Evolutionary conservation across 371 early-diverging fungal species (phyloP), one percentile per base, ranked within the genome.

Genomic region (Vairimorpha ceranae): DNA sequence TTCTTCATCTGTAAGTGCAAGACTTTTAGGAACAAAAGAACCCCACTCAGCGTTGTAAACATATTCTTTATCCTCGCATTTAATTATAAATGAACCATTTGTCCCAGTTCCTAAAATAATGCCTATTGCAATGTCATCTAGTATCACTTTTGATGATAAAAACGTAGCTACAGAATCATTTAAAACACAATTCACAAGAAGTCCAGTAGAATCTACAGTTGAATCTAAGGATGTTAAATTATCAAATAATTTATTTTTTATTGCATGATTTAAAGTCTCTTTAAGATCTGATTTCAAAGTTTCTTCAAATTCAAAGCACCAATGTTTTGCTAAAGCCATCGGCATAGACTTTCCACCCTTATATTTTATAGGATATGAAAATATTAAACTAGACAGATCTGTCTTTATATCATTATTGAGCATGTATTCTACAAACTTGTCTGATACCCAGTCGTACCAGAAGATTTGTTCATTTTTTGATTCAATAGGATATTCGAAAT

Each of bases 321-420:
- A 61, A 36, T 23, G 27, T 36, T 61, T 61, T 14, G 61, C 2
- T 23, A 61, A 61, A 7, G 3, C 29, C 8, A 7, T 23, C 8
- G 33, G 32, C 15, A 7, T 41, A 15, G 41, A 7, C 15, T 41
- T 41, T n/a, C n/a, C 48, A 35, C 21, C 35, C 19, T 61, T 27
- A 36, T 61, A 61, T 61, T 35, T 36, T 2, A 61, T n/a, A 61
- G 61, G 61, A 61, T 61, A 61, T 4, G 61, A 61, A 32, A 61
- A 32, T 17, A 61, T 61, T 10, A 61, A 25, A 36, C 36, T 35
- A 14, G 36, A 8, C 17, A 25, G 35, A 61, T 61, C 61, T 17
- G 61, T 32, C 27, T 14, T 19, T 19, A 61, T 61, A 6, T 35
- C 27, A 3, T 35, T 3, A 3, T 61, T 27, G 1, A 21, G 14